Evolutionary conservation across 1,139 yeast species (phyloP).

Genomic region (Geotrichum fermentans): DNA sequence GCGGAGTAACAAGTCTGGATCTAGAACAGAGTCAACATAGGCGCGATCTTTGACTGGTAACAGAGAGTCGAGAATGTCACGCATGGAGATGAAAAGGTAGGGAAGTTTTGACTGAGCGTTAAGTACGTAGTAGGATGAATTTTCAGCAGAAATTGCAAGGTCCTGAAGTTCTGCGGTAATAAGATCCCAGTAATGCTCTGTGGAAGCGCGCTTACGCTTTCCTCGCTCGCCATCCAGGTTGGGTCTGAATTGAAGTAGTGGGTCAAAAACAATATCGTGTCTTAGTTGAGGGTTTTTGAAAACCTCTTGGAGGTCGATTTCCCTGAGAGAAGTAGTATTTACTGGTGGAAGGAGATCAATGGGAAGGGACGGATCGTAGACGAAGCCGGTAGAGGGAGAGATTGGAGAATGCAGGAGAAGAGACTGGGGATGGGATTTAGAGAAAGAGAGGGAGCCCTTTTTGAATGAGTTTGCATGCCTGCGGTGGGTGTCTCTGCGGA

Average conservation of each 20-base stretch:
- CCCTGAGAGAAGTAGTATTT: conserved; percentile 74
- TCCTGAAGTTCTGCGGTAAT: conserved; percentile 55
- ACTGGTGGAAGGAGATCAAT: conserved; percentile 64
- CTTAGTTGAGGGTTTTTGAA: conserved; percentile 87
- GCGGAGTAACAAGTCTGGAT: conserved; percentile 70
- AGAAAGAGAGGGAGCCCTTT: conserved; percentile 7
- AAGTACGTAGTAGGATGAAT: conserved; percentile 15
- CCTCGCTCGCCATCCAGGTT: conserved; percentile 90
- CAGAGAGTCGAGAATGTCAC: conserved; percentile 80
- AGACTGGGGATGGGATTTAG: conserved; percentile 8
- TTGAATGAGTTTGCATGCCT: conserved; percentile 5
- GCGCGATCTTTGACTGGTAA: conserved; percentile 66
- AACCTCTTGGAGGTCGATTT: conserved; percentile 84
- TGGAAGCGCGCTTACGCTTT: conserved; percentile 63
- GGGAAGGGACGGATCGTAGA: conserved; percentile 17
- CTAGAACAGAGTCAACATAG: conserved; percentile 68
- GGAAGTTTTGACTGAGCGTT: conserved; percentile 47
- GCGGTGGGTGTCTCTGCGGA: neutral
- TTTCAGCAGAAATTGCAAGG: conserved; percentile 16
- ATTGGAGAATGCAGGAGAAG: conserved; percentile 9
- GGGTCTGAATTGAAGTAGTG: conserved; percentile 87
- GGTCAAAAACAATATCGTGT: conserved; percentile 89
- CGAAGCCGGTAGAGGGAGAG: conserved; percentile 23
- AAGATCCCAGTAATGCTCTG: conserved; percentile 80
- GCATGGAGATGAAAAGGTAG: conserved; percentile 64